Percentiles rank a stretch among this genome's conserved stretches.
phyloP scores from a whole-genome alignment of 169 alveolate genomes.

The Cryptosporidium felis region DNA sequence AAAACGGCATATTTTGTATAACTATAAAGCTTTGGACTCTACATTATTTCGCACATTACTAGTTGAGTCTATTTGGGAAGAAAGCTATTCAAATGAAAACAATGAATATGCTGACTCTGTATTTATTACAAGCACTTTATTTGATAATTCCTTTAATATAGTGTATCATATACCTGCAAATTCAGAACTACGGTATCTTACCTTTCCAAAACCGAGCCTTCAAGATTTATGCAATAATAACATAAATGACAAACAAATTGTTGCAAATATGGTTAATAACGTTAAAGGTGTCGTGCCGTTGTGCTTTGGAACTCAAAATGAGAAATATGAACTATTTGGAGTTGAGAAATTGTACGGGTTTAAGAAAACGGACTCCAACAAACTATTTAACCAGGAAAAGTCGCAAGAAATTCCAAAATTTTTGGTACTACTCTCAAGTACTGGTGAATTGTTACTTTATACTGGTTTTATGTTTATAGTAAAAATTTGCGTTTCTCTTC shows the following conservation, averaged over 20 bases:
- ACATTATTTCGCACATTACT: no score
- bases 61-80: slow-evolving; percentile 3
- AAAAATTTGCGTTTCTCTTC: background rate
- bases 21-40: background rate
- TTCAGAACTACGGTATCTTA: background rate
- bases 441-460: slow-evolving; percentile 10
- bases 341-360: slow-evolving; percentile 21
- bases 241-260: background rate
- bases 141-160: background rate
- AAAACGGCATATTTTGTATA: slow-evolving; percentile 9
- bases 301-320: background rate
- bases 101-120: background rate
- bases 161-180: slow-evolving; percentile 2
- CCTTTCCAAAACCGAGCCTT: background rate
- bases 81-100: slow-evolving; percentile 3
- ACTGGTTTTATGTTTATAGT: background rate
- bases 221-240: background rate
- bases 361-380: background rate
- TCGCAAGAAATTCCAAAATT: slow-evolving; percentile 1
- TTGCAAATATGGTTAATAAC: background rate
- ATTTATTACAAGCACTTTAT: slow-evolving; percentile 3
- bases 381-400: slow-evolving; percentile 10
- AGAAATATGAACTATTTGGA: slow-evolving; percentile 3
- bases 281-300: slow-evolving; percentile 23
- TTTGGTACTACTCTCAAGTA: background rate